These are phyloP conservation scores for Sanguinoderma infundibulare DNA, from an alignment of 1,284 basidiomycete genomes.

Conservation along the genomic window DNA sequence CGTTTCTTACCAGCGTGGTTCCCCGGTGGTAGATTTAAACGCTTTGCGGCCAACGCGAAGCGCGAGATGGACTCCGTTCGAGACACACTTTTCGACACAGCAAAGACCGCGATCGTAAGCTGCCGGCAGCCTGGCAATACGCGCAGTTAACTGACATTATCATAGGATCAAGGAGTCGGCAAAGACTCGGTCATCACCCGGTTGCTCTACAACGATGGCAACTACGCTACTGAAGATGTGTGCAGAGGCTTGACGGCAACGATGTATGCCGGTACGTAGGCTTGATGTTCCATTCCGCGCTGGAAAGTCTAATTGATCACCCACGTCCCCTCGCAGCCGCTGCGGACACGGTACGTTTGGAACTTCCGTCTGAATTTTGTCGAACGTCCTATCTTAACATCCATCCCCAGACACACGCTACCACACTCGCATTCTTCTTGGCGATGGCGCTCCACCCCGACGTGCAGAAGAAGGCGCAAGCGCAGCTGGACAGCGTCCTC, in stretches of 20 bases:
- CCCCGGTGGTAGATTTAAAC: constrained; percentile 16
- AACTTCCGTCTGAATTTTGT: no score
- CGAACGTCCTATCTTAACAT: no score
- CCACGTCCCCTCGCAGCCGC: constrained; percentile 8
- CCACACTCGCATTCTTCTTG: constrained; percentile 29
- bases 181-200: constrained; percentile 6
- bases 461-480: constrained; percentile 34
- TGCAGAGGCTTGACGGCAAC: constrained; percentile 13
- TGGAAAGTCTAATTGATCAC: background rate
- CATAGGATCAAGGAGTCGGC: background rate
- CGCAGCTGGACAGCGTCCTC: constrained; percentile 37
- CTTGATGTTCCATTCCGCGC: no score
- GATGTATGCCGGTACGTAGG: constrained; percentile 21
- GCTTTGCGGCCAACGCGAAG: constrained; percentile 13
- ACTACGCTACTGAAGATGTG: background rate
- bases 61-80: no score
- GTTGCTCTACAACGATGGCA: constrained; percentile 6
- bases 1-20: constrained; percentile 20
- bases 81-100: constrained; percentile 17
- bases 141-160: background rate
- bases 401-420: constrained; percentile 14
- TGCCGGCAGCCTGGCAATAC: no score
- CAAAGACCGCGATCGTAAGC: constrained; percentile 13
- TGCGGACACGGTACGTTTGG: constrained; percentile 21
- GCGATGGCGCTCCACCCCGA: constrained; percentile 37